Base-by-base conservation (phyloP, 345 rosid species). In the Populus ilicifolia region DNA sequence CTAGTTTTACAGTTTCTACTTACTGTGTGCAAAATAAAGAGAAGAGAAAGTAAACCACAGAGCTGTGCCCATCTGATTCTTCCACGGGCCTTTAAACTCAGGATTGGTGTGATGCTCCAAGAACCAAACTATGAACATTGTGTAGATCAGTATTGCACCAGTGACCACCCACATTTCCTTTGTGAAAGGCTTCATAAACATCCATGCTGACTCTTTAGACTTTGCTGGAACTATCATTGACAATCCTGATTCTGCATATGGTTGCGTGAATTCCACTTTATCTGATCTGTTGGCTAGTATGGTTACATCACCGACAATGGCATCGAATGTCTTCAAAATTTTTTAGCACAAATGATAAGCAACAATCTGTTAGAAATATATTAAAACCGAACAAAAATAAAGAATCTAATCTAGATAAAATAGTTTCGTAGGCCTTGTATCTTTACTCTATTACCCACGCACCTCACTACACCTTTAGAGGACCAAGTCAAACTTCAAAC, bases 11-110 rank as follows among this genome's bases (percentile, higher is more conserved):
- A 16, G 3, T 65, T 21, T 44, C 50, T 44, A 76, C 91, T 83
- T 79, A 88, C 90, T 86, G 69, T 90, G 92, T 33, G 90, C 90
- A 30, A 87, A 85, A 85, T 87, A 87, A 41, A 90, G 82, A 27
- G 92, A 84, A 46, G 88, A 85, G 84, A 85, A 84, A 61, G 91
- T 85, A 82, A 87, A 87, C 87, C 81, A 82, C 54, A 86, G 66
- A 0, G 92, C 86, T 0, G 84, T 84, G 30, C 80, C 67, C 6
- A 89, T 72, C 79, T 89, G 90, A 20, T 78, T 39, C 25, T 65
- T 82, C 86, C 46, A 71, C 0, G 86, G 72, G 52, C 90, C 90
- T 30, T 4, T 25, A 39, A 85, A 90, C 3, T 83, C 86, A 6
- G 85, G 86, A 72, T 85, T 90, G 2, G 17, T 4, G 25, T 75